These are phyloP conservation scores for Setaria viridis DNA, from an alignment of 202 grass and related monocot genomes.

Conservation along the genomic window DNA sequence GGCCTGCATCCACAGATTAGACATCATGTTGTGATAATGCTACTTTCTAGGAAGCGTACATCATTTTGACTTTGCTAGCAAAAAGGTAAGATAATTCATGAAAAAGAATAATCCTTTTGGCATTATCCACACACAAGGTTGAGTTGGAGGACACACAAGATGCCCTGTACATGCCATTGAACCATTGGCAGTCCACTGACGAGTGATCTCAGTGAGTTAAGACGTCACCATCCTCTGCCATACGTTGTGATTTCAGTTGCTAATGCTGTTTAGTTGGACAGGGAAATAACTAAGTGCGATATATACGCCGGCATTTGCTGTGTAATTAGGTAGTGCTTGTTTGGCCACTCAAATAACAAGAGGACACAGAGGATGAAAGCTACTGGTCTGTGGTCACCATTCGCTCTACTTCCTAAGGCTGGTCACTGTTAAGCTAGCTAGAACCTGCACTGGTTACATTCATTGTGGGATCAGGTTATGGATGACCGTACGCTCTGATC, in stretches of 20 bases:
- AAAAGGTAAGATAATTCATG: not conserved
- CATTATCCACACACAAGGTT: not conserved
- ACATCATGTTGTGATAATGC: not conserved
- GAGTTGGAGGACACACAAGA: slow-evolving; percentile 18
- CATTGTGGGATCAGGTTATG: too few relatives aligned
- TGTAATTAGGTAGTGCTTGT: not conserved
- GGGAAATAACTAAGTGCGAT: not conserved
- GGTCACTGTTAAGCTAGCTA: not conserved
- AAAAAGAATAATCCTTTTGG: not conserved
- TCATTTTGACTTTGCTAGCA: not conserved
- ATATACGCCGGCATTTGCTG: not conserved
- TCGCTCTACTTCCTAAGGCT: not conserved
- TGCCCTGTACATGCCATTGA: not conserved
- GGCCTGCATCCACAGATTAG: not conserved
- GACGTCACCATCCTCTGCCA: not conserved
- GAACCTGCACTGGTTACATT: too few relatives aligned
- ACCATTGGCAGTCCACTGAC: not conserved
- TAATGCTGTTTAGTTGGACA: not conserved
- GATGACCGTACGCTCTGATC: too few relatives aligned
- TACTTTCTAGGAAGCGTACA: not conserved
- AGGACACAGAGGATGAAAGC: not conserved
- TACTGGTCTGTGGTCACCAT: not conserved
- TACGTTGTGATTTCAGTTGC: not conserved
- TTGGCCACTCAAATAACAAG: slow-evolving; percentile 3
- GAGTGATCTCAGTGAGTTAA: not conserved